Percentiles rank a stretch among this genome's conserved stretches.
phyloP scores from a whole-genome alignment of 495 filamentous ascomycete genomes.

The Platismatia glauca region DNA sequence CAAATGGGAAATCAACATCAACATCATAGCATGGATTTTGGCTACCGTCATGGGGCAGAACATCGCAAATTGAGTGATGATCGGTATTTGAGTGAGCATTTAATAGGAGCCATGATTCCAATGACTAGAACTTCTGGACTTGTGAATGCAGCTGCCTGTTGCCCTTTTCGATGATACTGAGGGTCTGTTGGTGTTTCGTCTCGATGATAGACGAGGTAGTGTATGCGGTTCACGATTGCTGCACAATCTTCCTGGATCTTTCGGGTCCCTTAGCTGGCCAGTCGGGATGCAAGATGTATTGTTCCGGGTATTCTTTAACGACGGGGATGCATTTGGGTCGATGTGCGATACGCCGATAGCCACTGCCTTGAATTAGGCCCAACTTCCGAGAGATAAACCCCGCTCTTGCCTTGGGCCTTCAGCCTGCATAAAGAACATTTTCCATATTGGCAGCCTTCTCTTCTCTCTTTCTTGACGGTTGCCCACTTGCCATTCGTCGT shows the following conservation, averaged over 20 bases:
- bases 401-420: not conserved
- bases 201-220: not conserved
- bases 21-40: too few species aligned
- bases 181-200: not conserved
- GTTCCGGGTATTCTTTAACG: not conserved
- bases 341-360: not conserved
- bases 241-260: not conserved
- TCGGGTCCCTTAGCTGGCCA: not conserved
- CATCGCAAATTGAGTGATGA: not conserved
- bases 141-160: not conserved
- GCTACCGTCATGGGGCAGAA: not conserved
- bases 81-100: not conserved
- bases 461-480: not conserved
- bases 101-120: not conserved
- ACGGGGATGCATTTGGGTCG: not conserved
- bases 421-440: not conserved
- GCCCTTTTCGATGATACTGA: not conserved
- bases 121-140: not conserved
- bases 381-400: not conserved
- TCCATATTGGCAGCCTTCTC: not conserved
- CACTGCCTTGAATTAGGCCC: not conserved
- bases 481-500: not conserved
- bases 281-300: not conserved
- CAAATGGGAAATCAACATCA: too few species aligned
- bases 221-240: not conserved